These are phyloP conservation scores for Obelidium mucronatum DNA, from an alignment of 192 early-diverging fungal species.

Conservation along the genomic window DNA sequence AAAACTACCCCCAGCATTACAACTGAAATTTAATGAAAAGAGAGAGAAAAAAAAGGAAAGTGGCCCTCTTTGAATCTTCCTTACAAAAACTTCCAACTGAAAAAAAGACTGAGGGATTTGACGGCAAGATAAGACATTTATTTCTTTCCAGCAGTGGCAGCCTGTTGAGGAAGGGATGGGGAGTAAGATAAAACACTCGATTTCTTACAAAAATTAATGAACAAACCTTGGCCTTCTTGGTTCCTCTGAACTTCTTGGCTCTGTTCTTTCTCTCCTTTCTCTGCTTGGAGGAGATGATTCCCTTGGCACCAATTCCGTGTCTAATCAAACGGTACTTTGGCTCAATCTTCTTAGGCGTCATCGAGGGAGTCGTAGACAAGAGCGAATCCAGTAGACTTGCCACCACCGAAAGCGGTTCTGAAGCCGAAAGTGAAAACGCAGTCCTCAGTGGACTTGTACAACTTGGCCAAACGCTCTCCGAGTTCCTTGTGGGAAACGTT, in stretches of 20 bases:
- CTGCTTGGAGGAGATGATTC: conserved; percentile 91
- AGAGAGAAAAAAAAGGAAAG: too few species aligned
- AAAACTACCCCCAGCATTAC: background rate
- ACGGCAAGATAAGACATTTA: conserved; percentile 10
- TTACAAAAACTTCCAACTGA: background rate
- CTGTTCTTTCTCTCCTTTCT: conserved; percentile 99
- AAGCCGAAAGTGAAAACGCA: conserved; percentile 93
- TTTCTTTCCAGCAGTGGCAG: conserved; percentile 37
- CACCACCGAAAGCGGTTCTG: conserved; percentile 96
- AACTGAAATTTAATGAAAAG: background rate
- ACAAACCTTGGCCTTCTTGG: conserved; percentile 81
- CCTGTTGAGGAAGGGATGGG: conserved; percentile 1
- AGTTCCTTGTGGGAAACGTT: conserved; percentile 94
- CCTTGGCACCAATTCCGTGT: conserved; percentile 71
- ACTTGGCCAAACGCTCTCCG: conserved; percentile 92
- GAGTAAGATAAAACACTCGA: background rate
- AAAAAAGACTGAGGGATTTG: too few species aligned
- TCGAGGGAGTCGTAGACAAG: conserved; percentile 96
- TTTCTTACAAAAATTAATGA: background rate
- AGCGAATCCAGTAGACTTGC: conserved; percentile 93
- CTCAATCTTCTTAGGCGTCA: conserved; percentile 97
- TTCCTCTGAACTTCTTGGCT: conserved; percentile 97
- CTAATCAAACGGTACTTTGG: conserved; percentile 96
- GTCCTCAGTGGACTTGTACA: conserved; percentile 92
- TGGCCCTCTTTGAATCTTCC: too few species aligned